phyloP scores from a whole-genome alignment of 1,139 yeast species.

The Magnusiomyces paraingens region DNA sequence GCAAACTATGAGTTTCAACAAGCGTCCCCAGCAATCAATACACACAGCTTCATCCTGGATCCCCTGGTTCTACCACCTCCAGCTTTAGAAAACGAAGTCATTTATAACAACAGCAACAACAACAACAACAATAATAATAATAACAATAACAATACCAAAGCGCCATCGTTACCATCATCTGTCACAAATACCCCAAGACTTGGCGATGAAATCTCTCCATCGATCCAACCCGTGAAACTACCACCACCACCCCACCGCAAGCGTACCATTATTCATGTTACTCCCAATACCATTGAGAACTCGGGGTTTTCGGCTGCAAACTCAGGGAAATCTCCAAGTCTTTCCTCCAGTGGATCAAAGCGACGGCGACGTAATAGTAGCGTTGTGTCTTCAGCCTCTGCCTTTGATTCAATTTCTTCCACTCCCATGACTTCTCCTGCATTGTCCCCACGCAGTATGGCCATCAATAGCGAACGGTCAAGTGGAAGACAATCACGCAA shows the following conservation, averaged over 20 bases:
- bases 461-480: background rate
- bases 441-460: background rate
- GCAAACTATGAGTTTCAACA: background rate
- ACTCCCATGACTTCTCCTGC: constrained; percentile 1
- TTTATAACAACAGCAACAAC: background rate
- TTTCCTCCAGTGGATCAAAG: background rate
- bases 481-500: background rate
- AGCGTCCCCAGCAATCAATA: background rate
- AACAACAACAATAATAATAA: background rate
- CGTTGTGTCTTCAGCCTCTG: constrained; percentile 1
- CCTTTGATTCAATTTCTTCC: too few species aligned
- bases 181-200: too few species aligned
- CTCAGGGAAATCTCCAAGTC: background rate
- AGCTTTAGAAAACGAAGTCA: constrained; percentile 5
- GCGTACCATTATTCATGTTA: constrained; percentile 13
- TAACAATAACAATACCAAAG: too few species aligned
- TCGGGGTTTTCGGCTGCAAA: background rate
- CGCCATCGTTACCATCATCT: background rate
- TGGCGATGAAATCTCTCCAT: background rate
- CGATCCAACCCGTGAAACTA: constrained; percentile 4
- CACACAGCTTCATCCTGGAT: constrained; percentile 8
- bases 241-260: constrained; percentile 14
- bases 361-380: constrained; percentile 2
- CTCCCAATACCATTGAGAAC: constrained; percentile 1
- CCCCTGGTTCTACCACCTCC: constrained; percentile 15